Evolutionary conservation across 352 stramenopile genomes (phyloP).

Genomic region (Phytophthora multivora): DNA sequence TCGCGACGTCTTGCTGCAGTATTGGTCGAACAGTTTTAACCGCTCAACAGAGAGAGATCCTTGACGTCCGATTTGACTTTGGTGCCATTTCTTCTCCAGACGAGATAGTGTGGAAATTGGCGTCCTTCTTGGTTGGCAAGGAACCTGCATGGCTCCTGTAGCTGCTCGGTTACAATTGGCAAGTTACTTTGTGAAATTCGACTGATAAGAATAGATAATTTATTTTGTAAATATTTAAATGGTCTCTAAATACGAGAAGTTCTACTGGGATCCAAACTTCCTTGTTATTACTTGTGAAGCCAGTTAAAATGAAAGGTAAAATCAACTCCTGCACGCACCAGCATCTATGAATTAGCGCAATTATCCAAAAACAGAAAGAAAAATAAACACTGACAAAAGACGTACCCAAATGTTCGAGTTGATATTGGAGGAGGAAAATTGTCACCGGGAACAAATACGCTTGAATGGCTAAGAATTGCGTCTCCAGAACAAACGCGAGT

Average conservation of each 20-base stretch:
- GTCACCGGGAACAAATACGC: constrained; percentile 1
- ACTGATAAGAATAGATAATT: too few species aligned
- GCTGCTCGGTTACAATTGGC: too few species aligned
- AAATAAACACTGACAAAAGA: not conserved
- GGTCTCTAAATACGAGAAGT: too few species aligned
- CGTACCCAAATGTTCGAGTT: constrained; percentile 7
- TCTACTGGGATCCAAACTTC: too few species aligned
- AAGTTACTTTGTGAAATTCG: too few species aligned
- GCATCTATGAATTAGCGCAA: too few species aligned
- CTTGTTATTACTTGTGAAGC: not conserved
- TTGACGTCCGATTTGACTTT: constrained; percentile 2
- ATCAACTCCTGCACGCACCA: not conserved
- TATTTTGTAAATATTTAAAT: too few species aligned
- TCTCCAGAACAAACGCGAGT: constrained; percentile 14
- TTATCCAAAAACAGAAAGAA: not conserved
- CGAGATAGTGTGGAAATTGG: too few species aligned
- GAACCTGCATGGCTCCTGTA: too few species aligned
- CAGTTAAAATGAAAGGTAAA: constrained; percentile 4
- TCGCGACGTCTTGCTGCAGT: constrained; percentile 5
- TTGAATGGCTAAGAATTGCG: not conserved
- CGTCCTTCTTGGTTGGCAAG: too few species aligned
- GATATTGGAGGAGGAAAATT: constrained; percentile 6
- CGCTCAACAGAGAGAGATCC: constrained; percentile 11
- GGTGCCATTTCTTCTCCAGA: not conserved
- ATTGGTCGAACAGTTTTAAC: constrained; percentile 3